These are phyloP conservation scores for Cinnamomum chago DNA, from an alignment of 164 flowering plant species.

Conservation along the genomic window DNA sequence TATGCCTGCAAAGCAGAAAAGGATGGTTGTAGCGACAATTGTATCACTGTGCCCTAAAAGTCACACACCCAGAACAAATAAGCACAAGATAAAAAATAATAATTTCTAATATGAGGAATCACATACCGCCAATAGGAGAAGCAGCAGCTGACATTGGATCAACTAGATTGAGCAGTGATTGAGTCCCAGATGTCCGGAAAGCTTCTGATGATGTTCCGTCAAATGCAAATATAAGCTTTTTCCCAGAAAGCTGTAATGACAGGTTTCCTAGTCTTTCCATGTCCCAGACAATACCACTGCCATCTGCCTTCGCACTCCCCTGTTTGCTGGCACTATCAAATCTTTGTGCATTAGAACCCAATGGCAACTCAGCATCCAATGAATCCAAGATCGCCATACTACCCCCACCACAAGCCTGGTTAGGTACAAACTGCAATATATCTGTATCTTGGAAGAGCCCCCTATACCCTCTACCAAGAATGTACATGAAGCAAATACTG, in stretches of 20 bases:
- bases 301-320: constrained; percentile 60
- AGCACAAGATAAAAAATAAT: neutral
- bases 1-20: constrained; percentile 55
- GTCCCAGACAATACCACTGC: constrained; percentile 99
- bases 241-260: constrained; percentile 83
- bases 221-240: constrained; percentile 97
- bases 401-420: constrained; percentile 99
- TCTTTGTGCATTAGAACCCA: constrained; percentile 56
- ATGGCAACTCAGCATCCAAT: constrained; percentile 69
- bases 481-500: constrained; percentile 92
- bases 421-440: constrained; percentile 87
- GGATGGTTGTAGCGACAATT: neutral
- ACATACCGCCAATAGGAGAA: constrained; percentile 97
- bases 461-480: constrained; percentile 95
- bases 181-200: constrained; percentile 61
- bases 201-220: constrained; percentile 91
- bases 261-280: constrained; percentile 78
- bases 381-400: constrained; percentile 95
- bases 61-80: no score
- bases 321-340: constrained; percentile 54
- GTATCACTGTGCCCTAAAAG: neutral
- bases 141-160: constrained; percentile 99
- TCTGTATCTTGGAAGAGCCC: constrained; percentile 97
- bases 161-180: constrained; percentile 87
- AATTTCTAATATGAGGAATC: neutral